Conservation (phyloP, 1,139 yeast genomes). For the Saccharomycopsis crataegensis region DNA sequence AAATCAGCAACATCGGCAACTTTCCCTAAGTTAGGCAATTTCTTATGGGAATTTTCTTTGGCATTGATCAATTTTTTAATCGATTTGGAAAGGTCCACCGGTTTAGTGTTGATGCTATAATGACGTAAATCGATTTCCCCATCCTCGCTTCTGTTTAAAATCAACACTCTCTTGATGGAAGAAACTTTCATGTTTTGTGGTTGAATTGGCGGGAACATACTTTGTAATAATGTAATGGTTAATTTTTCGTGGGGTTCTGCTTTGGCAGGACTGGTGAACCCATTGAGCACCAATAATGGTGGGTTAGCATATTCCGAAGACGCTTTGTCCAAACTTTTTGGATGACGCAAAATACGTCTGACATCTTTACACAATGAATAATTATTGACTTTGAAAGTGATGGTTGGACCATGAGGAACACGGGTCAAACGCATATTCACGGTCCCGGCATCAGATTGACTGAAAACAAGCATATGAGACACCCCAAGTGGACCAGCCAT, state of each 20-base stretch:
- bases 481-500: constrained; percentile 98
- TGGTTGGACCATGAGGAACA: constrained; percentile 91
- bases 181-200: constrained; percentile 71
- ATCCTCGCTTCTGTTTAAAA: constrained; percentile 70
- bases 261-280: constrained; percentile 56
- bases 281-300: constrained; percentile 87
- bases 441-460: constrained; percentile 72
- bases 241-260: constrained; percentile 68
- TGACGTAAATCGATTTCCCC: constrained; percentile 81
- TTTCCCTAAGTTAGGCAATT: constrained; percentile 64
- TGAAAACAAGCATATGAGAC: constrained; percentile 77
- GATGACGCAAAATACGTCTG: constrained; percentile 55
- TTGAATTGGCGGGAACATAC: constrained; percentile 88
- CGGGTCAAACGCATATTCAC: constrained; percentile 78
- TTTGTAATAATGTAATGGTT: constrained; percentile 85
- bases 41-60: constrained; percentile 53
- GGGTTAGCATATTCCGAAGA: constrained; percentile 63
- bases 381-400: constrained; percentile 68
- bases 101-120: constrained; percentile 79
- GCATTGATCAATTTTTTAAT: constrained; percentile 70
- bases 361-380: constrained; percentile 85
- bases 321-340: constrained; percentile 60
- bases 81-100: constrained; percentile 76
- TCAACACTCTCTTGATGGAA: constrained; percentile 74
- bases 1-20: constrained; percentile 76